A percentile compares a stretch with the other conserved stretches of the same genome.
These are phyloP conservation scores for Fusarium chlamydosporum DNA, from an alignment of 2,329 filamentous ascomycete species.

Conservation along the genomic window DNA sequence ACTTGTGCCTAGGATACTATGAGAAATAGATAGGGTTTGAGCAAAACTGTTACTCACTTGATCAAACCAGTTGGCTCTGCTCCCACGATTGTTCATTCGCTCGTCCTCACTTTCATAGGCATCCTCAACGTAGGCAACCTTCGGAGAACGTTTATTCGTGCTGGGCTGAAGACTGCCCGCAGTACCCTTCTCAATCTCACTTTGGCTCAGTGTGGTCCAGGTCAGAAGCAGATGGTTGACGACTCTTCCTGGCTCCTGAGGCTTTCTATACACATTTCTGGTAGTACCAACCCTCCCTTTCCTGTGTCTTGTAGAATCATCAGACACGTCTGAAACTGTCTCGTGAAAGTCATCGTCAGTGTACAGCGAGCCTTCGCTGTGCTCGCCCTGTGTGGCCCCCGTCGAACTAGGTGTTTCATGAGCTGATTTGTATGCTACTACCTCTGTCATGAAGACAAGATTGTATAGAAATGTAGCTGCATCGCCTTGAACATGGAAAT, in stretches of 20 bases:
- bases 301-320: fast-evolving
- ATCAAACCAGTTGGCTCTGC: not conserved
- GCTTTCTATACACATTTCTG: not conserved
- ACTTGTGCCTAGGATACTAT: not conserved
- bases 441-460: slow-evolving; percentile 21
- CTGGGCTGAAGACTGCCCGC: not conserved
- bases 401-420: fast-evolving
- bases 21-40: not conserved
- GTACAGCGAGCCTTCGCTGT: not conserved
- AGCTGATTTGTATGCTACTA: fast-evolving
- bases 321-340: not conserved
- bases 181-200: slow-evolving; percentile 14
- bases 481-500: slow-evolving; percentile 30
- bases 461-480: slow-evolving; percentile 38
- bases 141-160: fast-evolving
- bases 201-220: slow-evolving; percentile 31
- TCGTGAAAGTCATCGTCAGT: not conserved
- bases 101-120: slow-evolving; percentile 2
- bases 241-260: slow-evolving; percentile 11
- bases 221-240: slow-evolving; percentile 26
- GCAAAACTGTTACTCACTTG: not conserved
- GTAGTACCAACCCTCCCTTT: not conserved
- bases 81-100: not conserved
- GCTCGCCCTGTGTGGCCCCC: not conserved
- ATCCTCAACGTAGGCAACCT: not conserved